These are phyloP conservation scores for Sporisorium iseilematis-ciliati DNA, from an alignment of 1,284 basidiomycete genomes.

Conservation along the genomic window DNA sequence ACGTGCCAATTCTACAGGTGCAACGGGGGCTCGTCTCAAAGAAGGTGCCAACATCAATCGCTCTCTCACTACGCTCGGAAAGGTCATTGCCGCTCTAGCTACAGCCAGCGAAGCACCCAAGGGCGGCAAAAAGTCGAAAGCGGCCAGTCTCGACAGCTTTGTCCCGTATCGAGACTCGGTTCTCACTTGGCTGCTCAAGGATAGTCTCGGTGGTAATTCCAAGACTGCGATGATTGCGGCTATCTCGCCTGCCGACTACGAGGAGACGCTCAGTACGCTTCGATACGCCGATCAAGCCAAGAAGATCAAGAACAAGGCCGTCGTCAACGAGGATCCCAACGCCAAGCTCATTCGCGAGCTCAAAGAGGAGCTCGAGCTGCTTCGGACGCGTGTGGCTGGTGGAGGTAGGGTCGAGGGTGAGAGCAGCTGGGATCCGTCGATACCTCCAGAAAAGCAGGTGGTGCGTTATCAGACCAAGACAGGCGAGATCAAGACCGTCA, in stretches of 20 bases:
- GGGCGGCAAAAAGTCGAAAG: slow-evolving; percentile 51
- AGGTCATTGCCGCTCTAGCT: slow-evolving; percentile 66
- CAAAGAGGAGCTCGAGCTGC: slow-evolving; percentile 90
- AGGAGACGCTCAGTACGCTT: slow-evolving; percentile 93
- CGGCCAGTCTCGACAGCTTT: slow-evolving; percentile 55
- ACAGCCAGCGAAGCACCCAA: slow-evolving; percentile 55
- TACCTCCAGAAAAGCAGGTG: slow-evolving; percentile 94
- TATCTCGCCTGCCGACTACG: slow-evolving; percentile 96
- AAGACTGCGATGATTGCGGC: slow-evolving; percentile 81
- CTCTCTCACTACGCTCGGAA: slow-evolving; percentile 55
- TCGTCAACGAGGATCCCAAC: slow-evolving; percentile 99
- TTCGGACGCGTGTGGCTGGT: slow-evolving; percentile 61
- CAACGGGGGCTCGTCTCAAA: slow-evolving; percentile 67
- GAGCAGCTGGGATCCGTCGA: slow-evolving; percentile 84
- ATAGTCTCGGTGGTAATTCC: slow-evolving; percentile 68
- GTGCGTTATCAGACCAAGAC: slow-evolving; percentile 94
- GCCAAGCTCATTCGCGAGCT: slow-evolving; percentile 97
- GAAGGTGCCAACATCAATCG: slow-evolving; percentile 70
- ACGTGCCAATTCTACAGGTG: slow-evolving; percentile 68
- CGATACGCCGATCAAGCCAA: slow-evolving; percentile 96
- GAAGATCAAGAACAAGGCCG: slow-evolving; percentile 99
- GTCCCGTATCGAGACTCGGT: slow-evolving; percentile 66
- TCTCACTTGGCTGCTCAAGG: slow-evolving; percentile 71
- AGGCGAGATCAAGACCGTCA: slow-evolving; percentile 92
- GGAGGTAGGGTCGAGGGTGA: slow-evolving; percentile 72